A percentile compares a stretch with the other conserved stretches of the same genome.
Conservation (phyloP, 148 eudicot genomes). For the Pouteria glomerata region DNA sequence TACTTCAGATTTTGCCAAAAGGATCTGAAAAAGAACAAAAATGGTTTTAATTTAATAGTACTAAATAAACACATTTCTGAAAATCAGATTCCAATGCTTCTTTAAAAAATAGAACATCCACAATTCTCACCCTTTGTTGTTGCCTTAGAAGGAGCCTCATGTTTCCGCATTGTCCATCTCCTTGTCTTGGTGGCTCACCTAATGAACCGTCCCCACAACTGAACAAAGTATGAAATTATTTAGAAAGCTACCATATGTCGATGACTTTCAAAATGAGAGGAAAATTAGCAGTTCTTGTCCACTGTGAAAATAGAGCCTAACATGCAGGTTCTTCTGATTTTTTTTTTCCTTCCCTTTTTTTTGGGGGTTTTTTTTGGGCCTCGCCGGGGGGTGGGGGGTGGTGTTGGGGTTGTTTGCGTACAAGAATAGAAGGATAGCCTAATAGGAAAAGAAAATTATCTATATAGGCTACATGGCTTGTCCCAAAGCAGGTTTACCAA, state of each 20-base stretch:
- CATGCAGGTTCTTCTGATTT: too few relatives aligned
- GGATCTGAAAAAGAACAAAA: conserved; percentile 40
- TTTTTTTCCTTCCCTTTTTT: too few relatives aligned
- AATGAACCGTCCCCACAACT: conserved; percentile 85
- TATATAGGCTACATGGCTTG: too few relatives aligned
- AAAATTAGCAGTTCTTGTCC: background rate
- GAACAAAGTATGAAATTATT: conserved; percentile 15
- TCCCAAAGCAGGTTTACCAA: too few relatives aligned
- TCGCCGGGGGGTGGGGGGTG: too few relatives aligned
- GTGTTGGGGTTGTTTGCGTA: too few relatives aligned
- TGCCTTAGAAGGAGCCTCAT: conserved; percentile 89
- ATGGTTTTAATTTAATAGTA: too few relatives aligned
- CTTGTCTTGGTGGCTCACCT: conserved; percentile 75
- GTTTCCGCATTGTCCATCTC: conserved; percentile 91
- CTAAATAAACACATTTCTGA: background rate
- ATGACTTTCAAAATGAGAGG: background rate
- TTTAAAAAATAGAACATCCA: background rate
- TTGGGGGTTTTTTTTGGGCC: too few relatives aligned
- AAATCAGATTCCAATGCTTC: background rate
- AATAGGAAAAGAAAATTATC: too few relatives aligned
- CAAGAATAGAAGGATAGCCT: too few relatives aligned
- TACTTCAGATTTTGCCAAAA: conserved; percentile 77
- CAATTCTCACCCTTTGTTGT: conserved; percentile 59
- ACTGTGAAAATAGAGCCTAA: background rate
- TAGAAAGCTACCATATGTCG: background rate